Evolutionary conservation across 352 stramenopile species (phyloP), one percentile per base, ranked within the genome.

Genomic region (Pythium vanterpoolii): DNA sequence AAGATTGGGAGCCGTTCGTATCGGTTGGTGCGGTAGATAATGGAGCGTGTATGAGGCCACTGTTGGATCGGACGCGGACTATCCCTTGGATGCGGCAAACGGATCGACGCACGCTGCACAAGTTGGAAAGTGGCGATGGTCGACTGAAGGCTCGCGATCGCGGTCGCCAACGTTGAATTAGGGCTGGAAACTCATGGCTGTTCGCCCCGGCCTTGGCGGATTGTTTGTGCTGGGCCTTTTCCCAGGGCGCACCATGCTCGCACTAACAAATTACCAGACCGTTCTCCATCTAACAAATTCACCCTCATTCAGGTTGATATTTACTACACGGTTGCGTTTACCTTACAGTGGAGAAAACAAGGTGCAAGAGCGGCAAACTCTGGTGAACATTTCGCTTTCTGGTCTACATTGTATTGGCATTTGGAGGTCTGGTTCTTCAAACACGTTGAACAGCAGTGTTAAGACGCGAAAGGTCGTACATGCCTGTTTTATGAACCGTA

Each of bases 111-210:
- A 44, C 49, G 49, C 45, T 14, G 14, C 13, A 54, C 31, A 26
- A 44, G 38, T 40, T 46, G 33, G 34, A 56, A 56, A 47, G 49
- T 56, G 49, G 49, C 34, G 34, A 39, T 26, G 46, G 4, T 10
- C 4, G 49, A 27, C 13, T 24, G 49, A 34, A 36, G 21, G 8
- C n/a, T 13, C 9, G 13, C 43, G 13, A 36, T 21, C 9, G 34
- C 10, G 24, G 33, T 38, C 2, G 33, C 33, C 33, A 38, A 4
- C 33, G 16, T 14, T 38, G 33, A 14, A 9, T 38, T 38, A 14
- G 43, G 14, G 24, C 23, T 50, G 43, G 24, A 23, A 50, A 50
- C 49, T 40, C 49, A 56, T 56, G 49, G 49, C 33, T 56, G 49
- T 36, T 28, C 23, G 34, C 24, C 49, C 49, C 24, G 49, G 49